Conservation (phyloP, 208 protist species). For the Crithidia thermophila region DNA sequence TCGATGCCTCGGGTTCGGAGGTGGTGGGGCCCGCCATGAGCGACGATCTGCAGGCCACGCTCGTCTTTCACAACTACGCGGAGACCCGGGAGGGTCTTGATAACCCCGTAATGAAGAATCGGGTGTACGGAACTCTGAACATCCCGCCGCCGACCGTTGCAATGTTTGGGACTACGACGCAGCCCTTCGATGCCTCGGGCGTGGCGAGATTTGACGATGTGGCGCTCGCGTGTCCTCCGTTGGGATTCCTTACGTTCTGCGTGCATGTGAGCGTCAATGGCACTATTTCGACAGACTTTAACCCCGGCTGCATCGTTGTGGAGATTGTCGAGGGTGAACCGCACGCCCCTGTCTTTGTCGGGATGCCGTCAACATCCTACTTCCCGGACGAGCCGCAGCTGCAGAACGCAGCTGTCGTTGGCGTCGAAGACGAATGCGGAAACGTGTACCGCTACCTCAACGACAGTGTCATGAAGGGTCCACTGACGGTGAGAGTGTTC, state of each 20-base stretch:
- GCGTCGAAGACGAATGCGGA: conserved; percentile 32
- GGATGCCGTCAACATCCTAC: conserved; percentile 25
- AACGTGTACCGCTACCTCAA: conserved; percentile 32
- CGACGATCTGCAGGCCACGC: too few species aligned
- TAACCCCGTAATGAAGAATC: too few species aligned
- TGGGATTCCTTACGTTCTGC: not conserved
- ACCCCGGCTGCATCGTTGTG: not conserved
- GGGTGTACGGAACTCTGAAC: too few species aligned
- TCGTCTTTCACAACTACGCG: too few species aligned
- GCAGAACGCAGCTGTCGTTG: conserved; percentile 33
- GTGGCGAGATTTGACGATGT: not conserved
- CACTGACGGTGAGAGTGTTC: conserved; percentile 22
- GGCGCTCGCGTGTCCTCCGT: not conserved
- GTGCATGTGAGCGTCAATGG: not conserved
- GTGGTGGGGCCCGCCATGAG: too few species aligned
- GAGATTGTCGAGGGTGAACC: conserved; percentile 21
- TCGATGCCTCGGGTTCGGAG: too few species aligned
- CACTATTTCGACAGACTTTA: not conserved
- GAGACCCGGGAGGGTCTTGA: too few species aligned
- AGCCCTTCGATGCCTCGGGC: not conserved
- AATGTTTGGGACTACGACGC: too few species aligned
- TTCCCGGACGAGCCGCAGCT: conserved; percentile 27
- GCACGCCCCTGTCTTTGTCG: conserved; percentile 21
- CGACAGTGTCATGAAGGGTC: not conserved
- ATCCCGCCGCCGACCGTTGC: too few species aligned